A percentile compares a stretch with the other conserved stretches of the same genome.
Evolutionary conservation across 352 stramenopile species (phyloP).

Genomic region (Phytophthora ramorum): DNA sequence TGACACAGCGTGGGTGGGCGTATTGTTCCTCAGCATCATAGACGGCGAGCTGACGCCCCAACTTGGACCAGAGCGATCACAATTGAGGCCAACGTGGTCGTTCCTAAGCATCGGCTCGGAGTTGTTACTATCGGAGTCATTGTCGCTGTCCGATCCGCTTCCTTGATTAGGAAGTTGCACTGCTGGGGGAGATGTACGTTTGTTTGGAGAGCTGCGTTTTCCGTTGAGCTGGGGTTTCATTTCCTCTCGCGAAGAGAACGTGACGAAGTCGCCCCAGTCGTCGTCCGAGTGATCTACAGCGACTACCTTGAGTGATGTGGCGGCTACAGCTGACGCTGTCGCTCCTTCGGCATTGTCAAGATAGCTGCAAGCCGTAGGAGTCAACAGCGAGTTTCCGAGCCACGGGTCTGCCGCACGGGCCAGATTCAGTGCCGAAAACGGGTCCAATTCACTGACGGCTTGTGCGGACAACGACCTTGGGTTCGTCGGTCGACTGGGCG

Average conservation of each 20-base stretch:
- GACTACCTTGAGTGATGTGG: conserved; percentile 50
- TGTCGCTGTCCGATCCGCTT: conserved; percentile 5
- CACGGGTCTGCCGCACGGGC: conserved; percentile 56
- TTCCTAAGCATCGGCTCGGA: conserved; percentile 15
- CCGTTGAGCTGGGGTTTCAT: conserved; percentile 12
- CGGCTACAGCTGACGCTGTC: conserved; percentile 26
- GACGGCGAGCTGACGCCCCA: conserved; percentile 11
- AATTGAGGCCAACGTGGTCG: conserved; percentile 12
- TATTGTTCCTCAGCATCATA: conserved; percentile 27
- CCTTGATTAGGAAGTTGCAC: conserved; percentile 13
- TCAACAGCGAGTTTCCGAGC: conserved; percentile 51
- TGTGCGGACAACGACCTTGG: conserved; percentile 15
- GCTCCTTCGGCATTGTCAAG: conserved; percentile 21
- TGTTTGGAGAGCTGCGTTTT: neutral
- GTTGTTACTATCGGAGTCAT: conserved; percentile 20
- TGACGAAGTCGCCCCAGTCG: conserved; percentile 74
- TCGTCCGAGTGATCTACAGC: conserved; percentile 41
- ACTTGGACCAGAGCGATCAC: conserved; percentile 11
- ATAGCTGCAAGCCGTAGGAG: conserved; percentile 24
- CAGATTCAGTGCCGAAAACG: conserved; percentile 56
- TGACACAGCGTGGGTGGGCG: conserved; percentile 30
- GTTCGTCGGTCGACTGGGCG: conserved; percentile 13
- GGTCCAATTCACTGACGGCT: conserved; percentile 55
- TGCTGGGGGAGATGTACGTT: neutral
- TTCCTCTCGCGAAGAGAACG: conserved; percentile 27